Base-by-base conservation (phyloP, 345 rosid genomes). In the Corchorus capsularis region DNA sequence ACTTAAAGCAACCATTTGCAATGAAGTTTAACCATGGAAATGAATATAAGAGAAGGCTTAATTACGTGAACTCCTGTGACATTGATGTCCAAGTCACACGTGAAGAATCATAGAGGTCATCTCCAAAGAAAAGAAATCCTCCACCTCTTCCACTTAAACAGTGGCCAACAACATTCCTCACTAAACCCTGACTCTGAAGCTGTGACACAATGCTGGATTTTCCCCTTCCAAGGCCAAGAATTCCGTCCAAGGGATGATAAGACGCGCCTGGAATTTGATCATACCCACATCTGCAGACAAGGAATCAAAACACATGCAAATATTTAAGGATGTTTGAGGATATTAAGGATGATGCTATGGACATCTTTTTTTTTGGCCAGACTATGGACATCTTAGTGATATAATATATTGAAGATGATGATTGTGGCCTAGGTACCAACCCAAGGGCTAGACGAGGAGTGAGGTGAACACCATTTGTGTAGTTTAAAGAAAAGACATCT, bases 151-250 rank as follows among this genome's bases (percentile, higher is more conserved):
- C 83, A 32, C 97, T 94, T 45, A 96, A 73, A 81, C 99, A 96
- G 78, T 96, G 98, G 39, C 98, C 99, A 9, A 96, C 68, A 5
- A 92, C 92, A 67, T 96, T 96, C 34, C 80, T 70, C 67, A 90
- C 91, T 54, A 88, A 72, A 68, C 94, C 92, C 73, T 87, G 91
- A 49, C 82, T 77, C 65, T 86, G 83, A 76, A 96, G 98, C 86
- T 94, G 99, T 12, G 97, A 89, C 5, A 89, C 45, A 50, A 93
- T 83, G 92, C 97, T 89, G 63, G 95, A 75, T 83, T 85, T 87
- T 20, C 98, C 99, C 76, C 82, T 94, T 20, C 99, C 97, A 22
- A 96, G 98, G n/a, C 99, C 99, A 41, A 96, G 87, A 27, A 94
- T 89, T 81, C 98, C 99, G 57, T 96, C 99, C n/a, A 94, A 59